Base-by-base conservation (phyloP, 2,329 filamentous ascomycete genomes). In the Ophiostoma novo-ulmi region DNA sequence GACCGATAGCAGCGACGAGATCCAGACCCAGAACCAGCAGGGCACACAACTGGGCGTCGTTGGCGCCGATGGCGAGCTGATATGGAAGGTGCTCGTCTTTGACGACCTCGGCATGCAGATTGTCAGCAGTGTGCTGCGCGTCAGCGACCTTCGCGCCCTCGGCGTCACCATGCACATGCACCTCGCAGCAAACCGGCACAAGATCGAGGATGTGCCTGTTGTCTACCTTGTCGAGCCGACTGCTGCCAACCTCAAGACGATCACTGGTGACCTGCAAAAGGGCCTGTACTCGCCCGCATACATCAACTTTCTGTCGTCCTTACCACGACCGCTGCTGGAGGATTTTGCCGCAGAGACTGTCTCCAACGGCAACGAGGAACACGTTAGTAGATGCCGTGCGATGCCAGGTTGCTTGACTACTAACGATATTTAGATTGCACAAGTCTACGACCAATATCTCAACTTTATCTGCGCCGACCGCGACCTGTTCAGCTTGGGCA, bases 61-160 rank as follows among this genome's bases (percentile, higher is more conserved):
- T 73, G 93, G 93, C 75, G 86, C 92, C 66, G 90, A 96, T 76
- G 93, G 94, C 73, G 92, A 97, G 77, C 94, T 94, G 0, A 94
- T 97, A 82, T 98, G 94, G 94, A 98, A 98, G 80, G 92, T 98
- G 7, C 84, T 99, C 69, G 93, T 99, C 11, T 98, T 99, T 78
- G 96, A 99, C 80, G 88, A 94, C 75, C 80, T 89, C 4, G 95
- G 94, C 67, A 87, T 94, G 79, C 94, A 98, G 86, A 92, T 99
- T 72, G 97, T 99, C 77, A 97, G 93, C 82, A 97, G 94, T 77
- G 94, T 99, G 2, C 84, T 99, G 74, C 87, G 94, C 72, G 95
- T 99, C 73, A 97, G 93, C 77, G 95, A 99, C 81, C 83, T 99
- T 78, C 87, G 96, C 73, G 88, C 91, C 73, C 93, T 95, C 88